phyloP scores from a whole-genome alignment of 1,284 basidiomycete genomes.

The Macrocybe sp. region DNA sequence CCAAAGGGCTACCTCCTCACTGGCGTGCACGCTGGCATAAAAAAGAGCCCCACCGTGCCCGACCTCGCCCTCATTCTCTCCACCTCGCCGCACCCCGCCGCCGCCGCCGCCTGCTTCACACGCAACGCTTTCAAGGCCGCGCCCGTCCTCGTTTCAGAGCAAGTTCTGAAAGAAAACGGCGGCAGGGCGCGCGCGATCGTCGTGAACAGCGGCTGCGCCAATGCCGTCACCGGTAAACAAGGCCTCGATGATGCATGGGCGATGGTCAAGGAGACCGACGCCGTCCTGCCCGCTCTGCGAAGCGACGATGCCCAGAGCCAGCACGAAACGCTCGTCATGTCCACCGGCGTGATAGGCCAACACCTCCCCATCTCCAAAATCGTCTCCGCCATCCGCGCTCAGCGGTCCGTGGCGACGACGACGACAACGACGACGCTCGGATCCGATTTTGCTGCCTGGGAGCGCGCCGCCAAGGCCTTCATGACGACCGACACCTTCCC shows the following conservation, averaged over 20 bases:
- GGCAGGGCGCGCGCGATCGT: constrained; percentile 80
- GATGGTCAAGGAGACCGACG: constrained; percentile 77
- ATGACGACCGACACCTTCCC: constrained; percentile 99
- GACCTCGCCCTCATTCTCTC: constrained; percentile 88
- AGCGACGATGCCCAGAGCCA: constrained; percentile 16
- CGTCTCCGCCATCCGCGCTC: constrained; percentile 55
- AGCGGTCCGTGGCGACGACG: constrained; percentile 18
- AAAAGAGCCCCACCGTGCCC: constrained; percentile 63
- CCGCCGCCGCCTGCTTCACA: constrained; percentile 92
- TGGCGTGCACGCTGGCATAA: constrained; percentile 78
- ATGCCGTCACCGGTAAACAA: constrained; percentile 72
- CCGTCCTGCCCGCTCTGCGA: constrained; percentile 40
- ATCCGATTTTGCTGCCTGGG: constrained; percentile 73
- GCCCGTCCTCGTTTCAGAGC: constrained; percentile 83
- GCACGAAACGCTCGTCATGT: constrained; percentile 84
- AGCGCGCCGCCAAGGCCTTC: constrained; percentile 84
- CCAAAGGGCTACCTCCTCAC: constrained; percentile 69
- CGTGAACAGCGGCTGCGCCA: constrained; percentile 93
- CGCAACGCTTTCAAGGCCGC: constrained; percentile 96
- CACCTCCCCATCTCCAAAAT: constrained; percentile 86
- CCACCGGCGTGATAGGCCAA: constrained; percentile 97
- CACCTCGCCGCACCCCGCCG: constrained; percentile 59
- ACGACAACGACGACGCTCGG: constrained; percentile 36
- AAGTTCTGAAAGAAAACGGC: constrained; percentile 59
- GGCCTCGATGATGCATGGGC: constrained; percentile 87